Conservation (phyloP, 2,329 filamentous ascomycete genomes). For the Alternaria gaisen region DNA sequence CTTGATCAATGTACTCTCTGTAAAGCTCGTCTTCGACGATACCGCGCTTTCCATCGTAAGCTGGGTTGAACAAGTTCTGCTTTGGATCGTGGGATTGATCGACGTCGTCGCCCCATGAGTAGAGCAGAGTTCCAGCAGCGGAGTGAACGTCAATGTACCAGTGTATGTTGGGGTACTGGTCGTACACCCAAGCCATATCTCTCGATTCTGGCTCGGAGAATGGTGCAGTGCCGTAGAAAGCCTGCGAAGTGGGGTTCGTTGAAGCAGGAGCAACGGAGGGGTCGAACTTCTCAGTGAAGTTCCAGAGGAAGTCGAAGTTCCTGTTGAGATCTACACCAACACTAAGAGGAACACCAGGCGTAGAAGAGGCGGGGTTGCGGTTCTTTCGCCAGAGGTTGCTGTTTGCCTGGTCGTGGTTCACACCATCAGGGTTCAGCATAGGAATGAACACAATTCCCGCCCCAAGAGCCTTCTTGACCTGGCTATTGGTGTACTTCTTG, state of each 20-base stretch:
- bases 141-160: constrained; percentile 70
- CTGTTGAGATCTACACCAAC: constrained; percentile 46
- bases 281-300: constrained; percentile 60
- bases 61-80: constrained; percentile 63
- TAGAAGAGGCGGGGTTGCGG: constrained; percentile 50
- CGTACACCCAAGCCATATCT: constrained; percentile 63
- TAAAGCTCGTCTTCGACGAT: constrained; percentile 62
- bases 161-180: constrained; percentile 59
- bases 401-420: constrained; percentile 42
- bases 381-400: constrained; percentile 48
- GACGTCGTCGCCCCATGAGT: constrained; percentile 66
- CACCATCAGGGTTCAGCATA: constrained; percentile 44
- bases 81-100: constrained; percentile 57
- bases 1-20: constrained; percentile 49
- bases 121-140: constrained; percentile 62
- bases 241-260: constrained; percentile 54
- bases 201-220: constrained; percentile 67
- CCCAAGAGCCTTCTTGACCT: constrained; percentile 62
- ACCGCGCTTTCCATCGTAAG: constrained; percentile 63
- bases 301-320: constrained; percentile 64
- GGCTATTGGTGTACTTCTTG: constrained; percentile 60
- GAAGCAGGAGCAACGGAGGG: constrained; percentile 52
- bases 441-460: constrained; percentile 63
- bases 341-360: constrained; percentile 20
- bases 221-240: constrained; percentile 62